A percentile compares a stretch with the other conserved stretches of the same genome.
Evolutionary conservation across 2,329 filamentous ascomycete species (phyloP).

Genomic region (Stemphylium lycopersici): DNA sequence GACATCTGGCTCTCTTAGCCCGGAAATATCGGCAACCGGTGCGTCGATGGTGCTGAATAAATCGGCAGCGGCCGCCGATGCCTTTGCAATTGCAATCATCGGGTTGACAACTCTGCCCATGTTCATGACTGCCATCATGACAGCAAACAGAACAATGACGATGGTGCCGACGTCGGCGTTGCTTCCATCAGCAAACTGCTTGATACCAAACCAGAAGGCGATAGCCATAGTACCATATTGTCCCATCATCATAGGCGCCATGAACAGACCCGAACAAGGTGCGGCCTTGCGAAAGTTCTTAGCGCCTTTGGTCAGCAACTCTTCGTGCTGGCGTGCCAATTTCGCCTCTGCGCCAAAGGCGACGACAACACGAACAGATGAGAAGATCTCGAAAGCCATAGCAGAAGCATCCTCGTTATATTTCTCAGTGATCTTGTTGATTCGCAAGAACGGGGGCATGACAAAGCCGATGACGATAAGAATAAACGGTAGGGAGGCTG

Average conservation of each 20-base stretch:
- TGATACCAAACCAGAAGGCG: conserved; percentile 50
- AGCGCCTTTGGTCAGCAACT: conserved; percentile 34
- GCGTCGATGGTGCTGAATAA: conserved; percentile 48
- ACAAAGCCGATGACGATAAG: conserved; percentile 39
- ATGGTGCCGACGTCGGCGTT: conserved; percentile 41
- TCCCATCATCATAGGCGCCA: conserved; percentile 43
- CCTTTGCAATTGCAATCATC: conserved; percentile 44
- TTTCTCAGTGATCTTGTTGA: conserved; percentile 42
- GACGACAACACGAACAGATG: conserved; percentile 44
- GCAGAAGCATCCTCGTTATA: conserved; percentile 44
- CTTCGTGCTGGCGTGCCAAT: conserved; percentile 39
- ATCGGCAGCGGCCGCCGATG: conserved; percentile 43
- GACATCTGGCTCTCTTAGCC: conserved; percentile 44
- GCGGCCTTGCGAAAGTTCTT: conserved; percentile 35
- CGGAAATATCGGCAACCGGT: conserved; percentile 33
- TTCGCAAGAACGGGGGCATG: conserved; percentile 41
- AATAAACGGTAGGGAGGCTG: conserved; percentile 52
- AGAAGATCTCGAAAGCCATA: conserved; percentile 48
- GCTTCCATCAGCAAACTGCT: conserved; percentile 41
- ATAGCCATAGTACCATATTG: conserved; percentile 48
- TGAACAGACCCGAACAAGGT: conserved; percentile 43
- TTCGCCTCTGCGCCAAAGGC: conserved; percentile 48
- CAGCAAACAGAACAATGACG: conserved; percentile 48
- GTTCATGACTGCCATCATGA: conserved; percentile 47
- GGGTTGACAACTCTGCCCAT: conserved; percentile 41